Conservation (phyloP, 352 stramenopile genomes). For the Phytophthora citricola region DNA sequence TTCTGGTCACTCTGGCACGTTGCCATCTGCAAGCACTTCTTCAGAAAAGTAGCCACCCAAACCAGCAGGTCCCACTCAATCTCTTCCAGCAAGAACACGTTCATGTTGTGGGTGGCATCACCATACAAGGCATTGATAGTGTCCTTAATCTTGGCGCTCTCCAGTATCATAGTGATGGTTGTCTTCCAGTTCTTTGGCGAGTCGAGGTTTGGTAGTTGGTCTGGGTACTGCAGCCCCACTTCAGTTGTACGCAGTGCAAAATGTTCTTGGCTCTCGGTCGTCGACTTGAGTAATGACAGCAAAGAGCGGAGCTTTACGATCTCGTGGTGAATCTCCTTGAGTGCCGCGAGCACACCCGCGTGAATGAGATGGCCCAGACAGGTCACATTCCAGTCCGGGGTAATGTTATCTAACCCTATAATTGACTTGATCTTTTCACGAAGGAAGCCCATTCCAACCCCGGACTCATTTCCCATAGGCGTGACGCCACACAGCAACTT, state of each 20-base stretch:
- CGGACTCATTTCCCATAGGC: slow-evolving; percentile 63
- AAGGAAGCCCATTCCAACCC: slow-evolving; percentile 76
- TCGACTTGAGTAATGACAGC: slow-evolving; percentile 73
- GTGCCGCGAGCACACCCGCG: slow-evolving; percentile 59
- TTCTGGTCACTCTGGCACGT: slow-evolving; percentile 83
- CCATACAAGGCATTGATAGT: slow-evolving; percentile 75
- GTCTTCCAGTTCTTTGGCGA: slow-evolving; percentile 75
- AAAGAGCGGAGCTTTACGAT: slow-evolving; percentile 81
- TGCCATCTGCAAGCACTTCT: slow-evolving; percentile 82
- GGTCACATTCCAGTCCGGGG: slow-evolving; percentile 76
- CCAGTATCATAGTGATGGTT: slow-evolving; percentile 79
- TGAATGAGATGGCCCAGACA: slow-evolving; percentile 81
- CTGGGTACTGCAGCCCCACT: slow-evolving; percentile 67
- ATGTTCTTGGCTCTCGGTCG: slow-evolving; percentile 76
- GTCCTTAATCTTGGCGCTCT: slow-evolving; percentile 79
- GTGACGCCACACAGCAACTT: slow-evolving; percentile 79
- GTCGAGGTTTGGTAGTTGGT: slow-evolving; percentile 72
- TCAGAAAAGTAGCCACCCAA: slow-evolving; percentile 74
- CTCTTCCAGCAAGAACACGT: slow-evolving; percentile 77
- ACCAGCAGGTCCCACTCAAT: slow-evolving; percentile 83
- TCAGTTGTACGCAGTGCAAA: slow-evolving; percentile 74
- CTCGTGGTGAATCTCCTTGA: slow-evolving; percentile 79
- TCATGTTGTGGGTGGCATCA: slow-evolving; percentile 73
- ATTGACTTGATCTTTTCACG: slow-evolving; percentile 84
- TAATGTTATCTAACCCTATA: slow-evolving; percentile 79